Evolutionary conservation across 1,284 basidiomycete genomes (phyloP).

Genomic region (Sparassis latifolia): DNA sequence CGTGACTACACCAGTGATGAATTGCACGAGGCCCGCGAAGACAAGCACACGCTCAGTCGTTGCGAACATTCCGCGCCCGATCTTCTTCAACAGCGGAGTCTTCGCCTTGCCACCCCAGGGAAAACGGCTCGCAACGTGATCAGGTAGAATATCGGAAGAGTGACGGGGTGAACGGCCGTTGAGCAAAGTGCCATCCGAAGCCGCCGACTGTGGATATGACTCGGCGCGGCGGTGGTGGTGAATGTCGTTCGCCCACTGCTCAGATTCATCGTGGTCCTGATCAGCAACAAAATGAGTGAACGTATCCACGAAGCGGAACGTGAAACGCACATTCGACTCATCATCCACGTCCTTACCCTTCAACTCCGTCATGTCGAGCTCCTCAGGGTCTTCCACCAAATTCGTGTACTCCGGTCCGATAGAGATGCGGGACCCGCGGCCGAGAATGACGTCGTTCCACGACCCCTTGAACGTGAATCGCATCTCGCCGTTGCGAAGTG

Average conservation of each 20-base stretch:
- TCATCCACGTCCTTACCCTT: conserved; percentile 23
- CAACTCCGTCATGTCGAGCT: conserved; percentile 36
- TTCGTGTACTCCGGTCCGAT: conserved; percentile 39
- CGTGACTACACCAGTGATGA: conserved; percentile 65
- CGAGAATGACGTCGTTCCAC: conserved; percentile 52
- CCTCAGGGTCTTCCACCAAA: conserved; percentile 46
- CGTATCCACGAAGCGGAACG: conserved; percentile 20
- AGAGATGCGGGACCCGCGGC: conserved; percentile 29
- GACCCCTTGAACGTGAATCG: conserved; percentile 41
- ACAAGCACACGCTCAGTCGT: conserved; percentile 59
- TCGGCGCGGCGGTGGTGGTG: conserved; percentile 26
- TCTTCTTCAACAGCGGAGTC: conserved; percentile 28
- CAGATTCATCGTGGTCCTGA: conserved; percentile 33
- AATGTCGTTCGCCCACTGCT: conserved; percentile 31
- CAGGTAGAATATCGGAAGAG: conserved; percentile 66
- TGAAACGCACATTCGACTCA: conserved; percentile 16
- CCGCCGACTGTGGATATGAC: conserved; percentile 31
- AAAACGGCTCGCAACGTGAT: conserved; percentile 15
- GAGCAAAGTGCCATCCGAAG: conserved; percentile 52
- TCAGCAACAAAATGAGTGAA: conserved; percentile 3
- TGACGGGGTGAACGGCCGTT: conserved; percentile 38
- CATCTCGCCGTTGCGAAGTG: conserved; percentile 30
- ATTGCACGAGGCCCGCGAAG: conserved; percentile 60
- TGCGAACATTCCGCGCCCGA: conserved; percentile 41
- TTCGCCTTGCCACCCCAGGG: conserved; percentile 10